phyloP scores from a whole-genome alignment of 2,329 filamentous ascomycete genomes.

The Pyricularia pennisetigena region DNA sequence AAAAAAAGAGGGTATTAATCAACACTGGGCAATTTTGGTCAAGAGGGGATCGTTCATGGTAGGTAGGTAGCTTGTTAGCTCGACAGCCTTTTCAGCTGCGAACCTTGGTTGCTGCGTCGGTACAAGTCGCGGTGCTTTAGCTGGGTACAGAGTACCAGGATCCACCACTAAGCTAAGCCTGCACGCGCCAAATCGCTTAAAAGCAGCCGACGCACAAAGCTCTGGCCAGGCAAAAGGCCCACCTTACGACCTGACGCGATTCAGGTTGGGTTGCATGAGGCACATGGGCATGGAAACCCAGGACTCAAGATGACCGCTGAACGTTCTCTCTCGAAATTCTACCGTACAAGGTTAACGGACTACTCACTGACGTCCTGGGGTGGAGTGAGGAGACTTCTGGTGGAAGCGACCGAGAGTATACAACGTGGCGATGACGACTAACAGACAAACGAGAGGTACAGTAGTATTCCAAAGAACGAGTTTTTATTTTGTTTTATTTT shows the following conservation, averaged over 20 bases:
- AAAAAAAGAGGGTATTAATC: not conserved
- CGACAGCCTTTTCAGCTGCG: not conserved
- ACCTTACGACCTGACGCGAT: not conserved
- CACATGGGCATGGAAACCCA: not conserved
- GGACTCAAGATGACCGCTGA: not conserved
- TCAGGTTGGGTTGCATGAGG: not conserved
- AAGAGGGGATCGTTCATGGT: not conserved
- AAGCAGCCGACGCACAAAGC: not conserved
- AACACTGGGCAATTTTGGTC: not conserved
- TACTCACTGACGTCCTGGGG: no score
- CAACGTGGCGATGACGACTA: no score
- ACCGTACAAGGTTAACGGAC: no score
- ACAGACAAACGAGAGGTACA: no score
- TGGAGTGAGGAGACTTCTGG: no score
- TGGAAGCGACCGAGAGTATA: no score
- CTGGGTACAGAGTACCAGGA: not conserved
- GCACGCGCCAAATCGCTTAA: not conserved
- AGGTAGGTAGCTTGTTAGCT: not conserved
- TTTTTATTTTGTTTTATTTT: no score
- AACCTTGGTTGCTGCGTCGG: not conserved
- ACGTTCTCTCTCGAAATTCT: no score
- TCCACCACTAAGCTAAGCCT: not conserved
- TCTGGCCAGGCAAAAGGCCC: not conserved
- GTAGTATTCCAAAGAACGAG: no score
- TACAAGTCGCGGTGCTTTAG: not conserved